These are phyloP conservation scores for Cordia subcordata DNA, from an alignment of 257 asterid species.

Conservation along the genomic window DNA sequence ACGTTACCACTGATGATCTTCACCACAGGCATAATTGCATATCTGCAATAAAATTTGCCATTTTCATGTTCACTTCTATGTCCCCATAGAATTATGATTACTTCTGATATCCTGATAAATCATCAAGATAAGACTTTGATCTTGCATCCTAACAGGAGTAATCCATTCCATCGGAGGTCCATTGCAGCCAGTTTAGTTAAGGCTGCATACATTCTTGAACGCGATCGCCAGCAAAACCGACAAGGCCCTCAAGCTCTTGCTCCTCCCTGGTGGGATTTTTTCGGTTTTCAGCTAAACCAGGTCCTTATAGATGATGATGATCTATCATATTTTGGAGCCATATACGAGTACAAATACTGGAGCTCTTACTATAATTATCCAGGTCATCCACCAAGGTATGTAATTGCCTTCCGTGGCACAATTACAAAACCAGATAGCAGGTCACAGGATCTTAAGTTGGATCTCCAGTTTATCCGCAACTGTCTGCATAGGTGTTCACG, in stretches of 20 bases:
- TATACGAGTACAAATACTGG: conserved; percentile 35
- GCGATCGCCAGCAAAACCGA: conserved; percentile 53
- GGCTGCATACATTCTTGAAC: conserved; percentile 58
- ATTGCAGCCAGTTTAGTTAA: conserved; percentile 62
- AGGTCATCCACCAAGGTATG: conserved; percentile 37
- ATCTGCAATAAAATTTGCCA: too few relatives aligned
- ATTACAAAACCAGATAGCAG: conserved; percentile 35
- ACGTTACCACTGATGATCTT: too few relatives aligned
- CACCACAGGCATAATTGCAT: too few relatives aligned
- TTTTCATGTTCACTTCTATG: too few relatives aligned
- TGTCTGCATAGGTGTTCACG: conserved; percentile 47
- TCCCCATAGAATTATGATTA: not conserved
- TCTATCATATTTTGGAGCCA: conserved; percentile 49
- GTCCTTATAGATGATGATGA: conserved; percentile 47
- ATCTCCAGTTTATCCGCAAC: conserved; percentile 39
- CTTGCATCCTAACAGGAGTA: conserved; percentile 33
- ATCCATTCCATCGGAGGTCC: conserved; percentile 55
- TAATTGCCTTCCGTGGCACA: conserved; percentile 67
- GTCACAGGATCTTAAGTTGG: conserved; percentile 52
- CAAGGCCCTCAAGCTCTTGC: conserved; percentile 51
- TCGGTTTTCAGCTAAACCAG: conserved; percentile 42
- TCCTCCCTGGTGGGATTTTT: conserved; percentile 74
- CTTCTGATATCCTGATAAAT: not conserved
- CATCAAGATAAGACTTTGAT: not conserved
- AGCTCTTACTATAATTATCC: conserved; percentile 15